Evolutionary conservation across 345 rosid species (phyloP).

Genomic region (Eucalyptus paniculata): DNA sequence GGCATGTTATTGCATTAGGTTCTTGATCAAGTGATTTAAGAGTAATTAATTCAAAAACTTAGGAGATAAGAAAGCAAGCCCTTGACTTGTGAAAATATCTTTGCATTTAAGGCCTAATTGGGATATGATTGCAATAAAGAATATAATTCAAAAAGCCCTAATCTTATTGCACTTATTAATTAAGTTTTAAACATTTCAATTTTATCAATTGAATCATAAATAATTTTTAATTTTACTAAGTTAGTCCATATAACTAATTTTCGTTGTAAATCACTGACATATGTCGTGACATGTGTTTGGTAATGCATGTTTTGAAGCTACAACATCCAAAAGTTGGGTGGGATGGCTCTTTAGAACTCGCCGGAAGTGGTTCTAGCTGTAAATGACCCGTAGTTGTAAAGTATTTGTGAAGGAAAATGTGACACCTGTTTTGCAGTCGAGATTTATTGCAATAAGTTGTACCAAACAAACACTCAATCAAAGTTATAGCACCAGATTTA

Average conservation of each 20-base stretch:
- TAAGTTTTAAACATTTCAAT: too few species aligned
- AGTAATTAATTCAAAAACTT: not conserved
- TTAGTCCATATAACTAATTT: too few species aligned
- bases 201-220: too few species aligned
- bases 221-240: too few species aligned
- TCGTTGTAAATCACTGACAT: accelerated
- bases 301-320: not conserved
- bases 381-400: not conserved
- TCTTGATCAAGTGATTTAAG: not conserved
- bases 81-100: not conserved
- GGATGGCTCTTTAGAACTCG: not conserved
- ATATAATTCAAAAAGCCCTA: accelerated
- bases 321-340: not conserved
- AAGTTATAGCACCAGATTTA: not conserved
- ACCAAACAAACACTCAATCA: not conserved
- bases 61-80: not conserved
- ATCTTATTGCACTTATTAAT: too few species aligned
- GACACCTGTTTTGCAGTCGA: not conserved
- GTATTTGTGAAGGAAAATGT: not conserved
- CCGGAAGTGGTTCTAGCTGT: not conserved
- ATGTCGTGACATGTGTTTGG: not conserved
- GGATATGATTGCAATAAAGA: not conserved
- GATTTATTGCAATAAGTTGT: not conserved
- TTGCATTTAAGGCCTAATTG: not conserved
- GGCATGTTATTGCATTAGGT: not conserved